Percentiles rank a stretch among this genome's conserved stretches.
Conservation (phyloP, 768 basidiomycete genomes). For the Candolleomyces aberdarensis region DNA sequence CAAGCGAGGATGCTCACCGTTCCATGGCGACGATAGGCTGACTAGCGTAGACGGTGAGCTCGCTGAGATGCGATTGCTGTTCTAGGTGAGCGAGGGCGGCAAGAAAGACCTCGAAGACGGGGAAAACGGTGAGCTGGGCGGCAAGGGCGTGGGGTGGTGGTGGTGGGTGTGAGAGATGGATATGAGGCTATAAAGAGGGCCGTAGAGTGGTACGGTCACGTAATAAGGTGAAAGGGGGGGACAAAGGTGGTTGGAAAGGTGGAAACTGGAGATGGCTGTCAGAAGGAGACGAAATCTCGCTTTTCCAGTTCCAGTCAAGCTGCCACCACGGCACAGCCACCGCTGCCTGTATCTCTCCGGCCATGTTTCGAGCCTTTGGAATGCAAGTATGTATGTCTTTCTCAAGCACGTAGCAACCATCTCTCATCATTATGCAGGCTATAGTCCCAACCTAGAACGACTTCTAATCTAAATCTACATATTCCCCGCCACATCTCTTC, state of each 20-base stretch:
- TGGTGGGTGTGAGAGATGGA: too few species aligned
- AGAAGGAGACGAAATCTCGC: neutral
- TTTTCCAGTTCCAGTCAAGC: neutral
- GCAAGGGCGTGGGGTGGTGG: too few species aligned
- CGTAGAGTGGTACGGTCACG: too few species aligned
- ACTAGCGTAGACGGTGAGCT: neutral
- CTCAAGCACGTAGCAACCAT: conserved; percentile 13
- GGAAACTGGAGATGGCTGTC: neutral
- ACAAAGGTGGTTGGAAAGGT: too few species aligned
- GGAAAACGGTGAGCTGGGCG: too few species aligned
- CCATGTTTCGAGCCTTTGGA: too few species aligned
- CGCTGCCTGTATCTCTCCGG: conserved; percentile 2
- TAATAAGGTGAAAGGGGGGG: too few species aligned
- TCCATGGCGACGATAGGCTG: conserved; percentile 31
- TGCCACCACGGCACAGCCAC: conserved; percentile 19
- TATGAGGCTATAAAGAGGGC: too few species aligned
- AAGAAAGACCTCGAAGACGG: neutral
- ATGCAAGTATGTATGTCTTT: conserved; percentile 14
- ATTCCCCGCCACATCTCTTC: conserved; percentile 10
- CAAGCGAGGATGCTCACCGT: conserved; percentile 31
- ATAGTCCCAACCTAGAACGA: too few species aligned
- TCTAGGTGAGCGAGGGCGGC: neutral
- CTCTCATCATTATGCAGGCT: conserved; percentile 5
- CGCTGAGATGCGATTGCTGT: neutral
- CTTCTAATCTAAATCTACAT: too few species aligned